Conservation (phyloP, 805 yeast genomes). For the Candida schatavii region DNA sequence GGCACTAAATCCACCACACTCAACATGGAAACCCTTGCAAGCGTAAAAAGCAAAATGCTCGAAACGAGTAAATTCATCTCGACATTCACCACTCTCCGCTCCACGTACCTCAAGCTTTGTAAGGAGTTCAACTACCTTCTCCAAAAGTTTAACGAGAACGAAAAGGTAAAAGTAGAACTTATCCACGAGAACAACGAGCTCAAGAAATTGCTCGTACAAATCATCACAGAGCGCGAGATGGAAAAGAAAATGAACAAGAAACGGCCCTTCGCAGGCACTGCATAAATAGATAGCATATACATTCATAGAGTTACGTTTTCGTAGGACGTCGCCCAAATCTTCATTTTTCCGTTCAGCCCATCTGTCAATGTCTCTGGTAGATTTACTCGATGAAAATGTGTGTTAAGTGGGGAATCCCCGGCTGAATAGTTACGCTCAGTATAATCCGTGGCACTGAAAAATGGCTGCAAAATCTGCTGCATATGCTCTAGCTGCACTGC, state of each 20-base stretch:
- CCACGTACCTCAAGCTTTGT: conserved; percentile 36
- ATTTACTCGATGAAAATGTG: too few relatives aligned
- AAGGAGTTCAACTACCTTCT: conserved; percentile 36
- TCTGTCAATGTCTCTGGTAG: too few relatives aligned
- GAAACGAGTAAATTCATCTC: conserved; percentile 24
- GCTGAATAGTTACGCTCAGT: too few relatives aligned
- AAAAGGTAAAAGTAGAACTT: conserved; percentile 29
- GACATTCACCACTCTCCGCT: conserved; percentile 30
- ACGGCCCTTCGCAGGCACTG: not conserved
- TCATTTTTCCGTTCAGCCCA: too few relatives aligned
- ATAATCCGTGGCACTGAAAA: too few relatives aligned
- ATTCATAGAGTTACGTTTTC: too few relatives aligned
- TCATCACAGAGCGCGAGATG: conserved; percentile 22
- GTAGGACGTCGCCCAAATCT: too few relatives aligned
- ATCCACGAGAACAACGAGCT: conserved; percentile 36
- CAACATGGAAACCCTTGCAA: conserved; percentile 13
- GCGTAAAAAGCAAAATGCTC: conserved; percentile 22
- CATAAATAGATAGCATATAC: too few relatives aligned
- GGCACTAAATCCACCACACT: not conserved
- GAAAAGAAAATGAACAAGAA: conserved; percentile 8
- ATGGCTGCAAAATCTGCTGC: too few relatives aligned
- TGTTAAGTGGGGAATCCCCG: too few relatives aligned
- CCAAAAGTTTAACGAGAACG: conserved; percentile 35
- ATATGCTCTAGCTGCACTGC: too few relatives aligned
- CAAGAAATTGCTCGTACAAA: conserved; percentile 24